Evolutionary conservation across 2,329 filamentous ascomycete genomes (phyloP).

Genomic region (Blastomyces parvus): DNA sequence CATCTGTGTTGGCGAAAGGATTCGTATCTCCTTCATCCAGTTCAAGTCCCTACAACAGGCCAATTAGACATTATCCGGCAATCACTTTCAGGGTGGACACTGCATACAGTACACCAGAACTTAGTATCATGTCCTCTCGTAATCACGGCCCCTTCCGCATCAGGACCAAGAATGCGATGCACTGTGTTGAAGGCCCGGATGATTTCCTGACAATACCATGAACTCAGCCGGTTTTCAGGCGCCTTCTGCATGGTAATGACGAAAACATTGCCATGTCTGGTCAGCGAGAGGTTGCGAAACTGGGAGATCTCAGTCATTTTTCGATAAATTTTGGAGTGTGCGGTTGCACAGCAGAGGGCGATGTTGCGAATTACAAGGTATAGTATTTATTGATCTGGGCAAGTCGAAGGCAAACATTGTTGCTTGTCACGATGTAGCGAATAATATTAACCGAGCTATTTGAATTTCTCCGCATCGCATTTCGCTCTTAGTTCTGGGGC

Average conservation of each 20-base stretch:
- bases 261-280: conserved; percentile 41
- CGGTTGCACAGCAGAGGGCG: background rate
- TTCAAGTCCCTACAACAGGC: conserved; percentile 31
- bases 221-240: conserved; percentile 46
- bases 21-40: conserved; percentile 41
- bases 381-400: background rate
- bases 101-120: conserved; percentile 42
- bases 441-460: background rate
- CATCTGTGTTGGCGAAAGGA: conserved; percentile 48
- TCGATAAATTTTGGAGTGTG: background rate
- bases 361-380: background rate
- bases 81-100: background rate
- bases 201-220: conserved; percentile 38
- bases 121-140: conserved; percentile 43
- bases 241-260: conserved; percentile 47
- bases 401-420: background rate
- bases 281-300: conserved; percentile 38
- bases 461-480: background rate
- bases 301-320: conserved; percentile 22
- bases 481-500: background rate
- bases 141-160: conserved; percentile 44
- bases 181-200: conserved; percentile 42
- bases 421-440: background rate
- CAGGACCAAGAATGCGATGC: conserved; percentile 38
- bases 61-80: background rate